Evolutionary conservation across 139 green algal genomes (phyloP).

Genomic region (Volvox africanus): DNA sequence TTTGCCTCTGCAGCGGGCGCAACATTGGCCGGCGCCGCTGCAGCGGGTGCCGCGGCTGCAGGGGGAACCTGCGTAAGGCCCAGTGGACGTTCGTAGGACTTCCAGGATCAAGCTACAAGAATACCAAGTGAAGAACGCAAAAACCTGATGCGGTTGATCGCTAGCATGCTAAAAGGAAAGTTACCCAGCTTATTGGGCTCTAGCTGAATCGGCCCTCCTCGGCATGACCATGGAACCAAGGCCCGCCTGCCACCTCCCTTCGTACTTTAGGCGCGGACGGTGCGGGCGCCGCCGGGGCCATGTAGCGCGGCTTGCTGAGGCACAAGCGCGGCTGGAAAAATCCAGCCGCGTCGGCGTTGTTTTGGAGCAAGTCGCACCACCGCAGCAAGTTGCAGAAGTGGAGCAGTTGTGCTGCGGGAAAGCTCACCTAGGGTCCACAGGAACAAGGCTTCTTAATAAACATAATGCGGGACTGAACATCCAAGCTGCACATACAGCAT

Average conservation of each 20-base stretch:
- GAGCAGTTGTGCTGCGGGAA: slow-evolving; percentile 80
- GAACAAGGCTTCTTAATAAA: background rate
- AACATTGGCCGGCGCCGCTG: slow-evolving; percentile 30
- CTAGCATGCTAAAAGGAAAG: no score
- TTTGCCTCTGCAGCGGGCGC: slow-evolving; percentile 14
- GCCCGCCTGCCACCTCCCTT: background rate
- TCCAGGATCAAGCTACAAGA: no score
- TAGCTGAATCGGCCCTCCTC: no score
- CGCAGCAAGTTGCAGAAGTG: slow-evolving; percentile 80
- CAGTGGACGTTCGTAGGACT: no score
- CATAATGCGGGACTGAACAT: background rate
- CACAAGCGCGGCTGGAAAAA: slow-evolving; percentile 17
- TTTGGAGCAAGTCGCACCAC: slow-evolving; percentile 68
- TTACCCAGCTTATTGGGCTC: no score
- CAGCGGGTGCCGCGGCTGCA: background rate
- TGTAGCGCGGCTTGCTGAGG: slow-evolving; percentile 55
- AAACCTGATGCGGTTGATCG: no score
- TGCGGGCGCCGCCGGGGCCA: slow-evolving; percentile 49
- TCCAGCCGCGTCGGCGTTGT: background rate
- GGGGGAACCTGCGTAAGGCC: background rate
- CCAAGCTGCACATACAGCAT: no score
- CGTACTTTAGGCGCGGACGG: slow-evolving; percentile 45
- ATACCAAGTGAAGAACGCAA: no score
- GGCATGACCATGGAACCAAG: no score
- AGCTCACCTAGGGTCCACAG: slow-evolving; percentile 54